phyloP scores from a whole-genome alignment of 2,329 filamentous ascomycete species.

The Aspergillus sp. region DNA sequence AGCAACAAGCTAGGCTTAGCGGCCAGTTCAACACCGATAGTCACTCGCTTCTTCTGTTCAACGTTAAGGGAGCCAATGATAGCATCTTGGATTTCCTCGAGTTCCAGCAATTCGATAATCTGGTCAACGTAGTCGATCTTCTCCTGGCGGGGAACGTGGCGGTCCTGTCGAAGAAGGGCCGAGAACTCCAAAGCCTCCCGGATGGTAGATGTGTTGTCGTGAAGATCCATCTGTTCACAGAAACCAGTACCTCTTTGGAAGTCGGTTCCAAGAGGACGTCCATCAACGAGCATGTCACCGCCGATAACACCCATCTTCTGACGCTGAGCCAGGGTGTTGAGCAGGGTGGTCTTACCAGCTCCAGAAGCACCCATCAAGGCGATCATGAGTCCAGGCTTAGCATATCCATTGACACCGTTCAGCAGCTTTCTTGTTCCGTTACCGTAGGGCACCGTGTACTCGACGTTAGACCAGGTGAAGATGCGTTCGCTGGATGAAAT shows the following conservation, averaged over 20 bases:
- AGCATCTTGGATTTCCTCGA: conserved; percentile 63
- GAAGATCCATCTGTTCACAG: conserved; percentile 68
- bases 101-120: conserved; percentile 61
- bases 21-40: conserved; percentile 69
- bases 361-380: conserved; percentile 78
- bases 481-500: conserved; percentile 57
- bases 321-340: conserved; percentile 72
- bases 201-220: conserved; percentile 63
- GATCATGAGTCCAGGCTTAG: conserved; percentile 73
- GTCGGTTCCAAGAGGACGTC: conserved; percentile 54
- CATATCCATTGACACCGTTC: conserved; percentile 69
- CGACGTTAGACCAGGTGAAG: conserved; percentile 67
- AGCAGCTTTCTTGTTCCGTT: conserved; percentile 59
- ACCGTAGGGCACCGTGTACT: conserved; percentile 68
- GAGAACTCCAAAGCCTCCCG: conserved; percentile 67
- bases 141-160: conserved; percentile 50
- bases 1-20: conserved; percentile 64
- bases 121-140: conserved; percentile 64
- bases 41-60: conserved; percentile 67
- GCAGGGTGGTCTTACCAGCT: conserved; percentile 77
- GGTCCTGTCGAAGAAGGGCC: conserved; percentile 59
- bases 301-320: conserved; percentile 60
- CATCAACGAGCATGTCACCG: conserved; percentile 71
- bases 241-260: conserved; percentile 69
- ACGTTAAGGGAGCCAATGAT: conserved; percentile 61